Evolutionary conservation across 352 stramenopile genomes (phyloP).

Genomic region (Phytophthora pseudosyringae): DNA sequence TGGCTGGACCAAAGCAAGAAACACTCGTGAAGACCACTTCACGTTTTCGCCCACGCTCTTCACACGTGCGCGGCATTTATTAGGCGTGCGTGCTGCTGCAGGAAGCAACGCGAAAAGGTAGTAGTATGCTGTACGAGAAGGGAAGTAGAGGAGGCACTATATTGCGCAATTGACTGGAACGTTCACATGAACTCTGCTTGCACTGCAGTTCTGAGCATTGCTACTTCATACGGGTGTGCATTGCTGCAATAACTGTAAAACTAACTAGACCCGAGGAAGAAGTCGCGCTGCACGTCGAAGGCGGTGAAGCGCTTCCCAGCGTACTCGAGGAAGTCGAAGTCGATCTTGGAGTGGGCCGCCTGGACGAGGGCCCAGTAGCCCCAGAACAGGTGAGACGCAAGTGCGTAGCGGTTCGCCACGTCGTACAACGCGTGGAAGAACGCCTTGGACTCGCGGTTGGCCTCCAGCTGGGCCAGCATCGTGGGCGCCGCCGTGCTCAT

Average conservation of each 20-base stretch:
- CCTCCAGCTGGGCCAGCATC: constrained; percentile 66
- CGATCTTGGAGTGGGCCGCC: constrained; percentile 88
- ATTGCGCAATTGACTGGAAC: constrained; percentile 37
- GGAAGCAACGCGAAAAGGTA: no score
- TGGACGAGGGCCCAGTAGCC: constrained; percentile 95
- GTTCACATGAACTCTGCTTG: constrained; percentile 35
- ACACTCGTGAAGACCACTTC: constrained; percentile 2
- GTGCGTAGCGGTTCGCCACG: constrained; percentile 86
- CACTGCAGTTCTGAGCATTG: constrained; percentile 24
- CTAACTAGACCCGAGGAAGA: constrained; percentile 60
- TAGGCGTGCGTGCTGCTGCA: background rate
- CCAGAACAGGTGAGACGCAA: constrained; percentile 94
- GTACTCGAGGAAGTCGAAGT: constrained; percentile 92
- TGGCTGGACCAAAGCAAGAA: constrained; percentile 8
- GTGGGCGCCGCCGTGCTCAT: constrained; percentile 70
- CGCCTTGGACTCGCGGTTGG: constrained; percentile 77
- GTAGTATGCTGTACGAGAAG: no score
- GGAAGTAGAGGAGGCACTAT: constrained; percentile 41
- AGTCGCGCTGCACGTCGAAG: constrained; percentile 78
- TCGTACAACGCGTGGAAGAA: constrained; percentile 88
- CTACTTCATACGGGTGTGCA: constrained; percentile 17
- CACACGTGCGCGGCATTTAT: constrained; percentile 1
- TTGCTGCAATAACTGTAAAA: constrained; percentile 18
- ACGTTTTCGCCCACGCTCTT: background rate
- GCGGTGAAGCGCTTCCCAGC: constrained; percentile 80